These are phyloP conservation scores for Populus ilicifolia DNA, from an alignment of 345 rosid genomes.

Conservation along the genomic window DNA sequence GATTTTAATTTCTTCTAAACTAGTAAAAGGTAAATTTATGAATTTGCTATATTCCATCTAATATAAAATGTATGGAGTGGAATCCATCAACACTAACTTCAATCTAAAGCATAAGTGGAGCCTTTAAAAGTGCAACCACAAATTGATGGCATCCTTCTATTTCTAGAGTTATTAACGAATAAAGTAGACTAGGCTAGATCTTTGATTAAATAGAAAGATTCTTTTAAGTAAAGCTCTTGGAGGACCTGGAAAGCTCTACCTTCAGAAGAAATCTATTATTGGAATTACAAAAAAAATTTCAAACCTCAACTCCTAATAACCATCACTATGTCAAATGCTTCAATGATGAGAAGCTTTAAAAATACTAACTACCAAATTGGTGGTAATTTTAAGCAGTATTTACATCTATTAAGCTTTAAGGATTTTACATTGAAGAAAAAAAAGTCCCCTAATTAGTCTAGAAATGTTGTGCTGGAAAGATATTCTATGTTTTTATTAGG, in stretches of 20 bases:
- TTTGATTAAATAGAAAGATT: not conserved
- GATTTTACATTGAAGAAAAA: not conserved
- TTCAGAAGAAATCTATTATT: not conserved
- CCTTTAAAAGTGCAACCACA: not conserved
- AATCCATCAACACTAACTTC: not conserved
- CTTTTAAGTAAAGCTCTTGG: not conserved
- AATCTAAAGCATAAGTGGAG: not conserved
- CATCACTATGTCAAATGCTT: not conserved
- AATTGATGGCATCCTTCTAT: conserved; percentile 4
- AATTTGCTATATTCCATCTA: not conserved
- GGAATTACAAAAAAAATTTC: not conserved
- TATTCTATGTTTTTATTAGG: not conserved
- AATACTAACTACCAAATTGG: not conserved
- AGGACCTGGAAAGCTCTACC: not conserved
- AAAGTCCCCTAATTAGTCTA: not conserved
- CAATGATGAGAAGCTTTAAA: not conserved
- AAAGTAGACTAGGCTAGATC: not conserved
- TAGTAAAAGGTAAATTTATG: not conserved
- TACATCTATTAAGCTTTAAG: not conserved
- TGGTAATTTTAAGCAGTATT: not conserved
- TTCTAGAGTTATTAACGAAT: not conserved
- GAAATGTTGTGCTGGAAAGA: not conserved
- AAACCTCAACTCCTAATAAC: not conserved
- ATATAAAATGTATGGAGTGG: not conserved
- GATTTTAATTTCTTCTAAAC: not conserved